Base-by-base conservation (phyloP, 192 early-diverging fungal genomes). In the Podila verticillata region DNA sequence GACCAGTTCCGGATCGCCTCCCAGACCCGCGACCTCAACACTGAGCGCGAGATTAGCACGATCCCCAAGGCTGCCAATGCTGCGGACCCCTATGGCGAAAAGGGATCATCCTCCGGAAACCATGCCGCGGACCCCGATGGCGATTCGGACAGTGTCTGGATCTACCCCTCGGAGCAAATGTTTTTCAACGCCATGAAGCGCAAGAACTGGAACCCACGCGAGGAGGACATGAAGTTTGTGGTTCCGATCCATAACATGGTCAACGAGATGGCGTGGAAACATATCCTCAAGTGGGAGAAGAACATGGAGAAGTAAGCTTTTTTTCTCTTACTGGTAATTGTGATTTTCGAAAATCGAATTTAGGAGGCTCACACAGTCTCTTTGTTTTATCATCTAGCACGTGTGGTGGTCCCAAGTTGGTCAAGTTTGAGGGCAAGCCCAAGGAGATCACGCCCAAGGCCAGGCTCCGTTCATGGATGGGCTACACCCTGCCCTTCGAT, bases 161-260 rank as follows among this genome's bases (percentile, higher is more conserved):
- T 96, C 12, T 98, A 98, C 68, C 96, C 96, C 9, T 95, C 93
- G 24, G 94, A 97, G 75, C 95, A 96, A 83, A 95, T 95, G 93
- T 98, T 98, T 62, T 98, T 93, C 85, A 98, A 98, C 63, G 96
- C 96, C 1, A 95, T 98, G 93, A 91, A 88, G 72, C 91, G 96
- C 74, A 98, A 98, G 70, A 94, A 93, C 78, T 96, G 95, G 95
- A 69, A 89, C 60, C 91, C 96, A 1, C 65, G 87, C 3, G 95
- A 95, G 64, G 61, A 83, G 20, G 96, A 98, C 77, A 96, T 98
- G 93, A 73, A 85, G n/a, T 87, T 93, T 9, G 92, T 98, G 6
- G 93, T 98, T 5, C 94, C 95, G 2, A 98, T 98, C 51, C 96
- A 98, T 74, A 98, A 98, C 70, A 92, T 93, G 47, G 94, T 98